Conservation (phyloP, 352 stramenopile genomes). For the Phytopythium vexans region DNA sequence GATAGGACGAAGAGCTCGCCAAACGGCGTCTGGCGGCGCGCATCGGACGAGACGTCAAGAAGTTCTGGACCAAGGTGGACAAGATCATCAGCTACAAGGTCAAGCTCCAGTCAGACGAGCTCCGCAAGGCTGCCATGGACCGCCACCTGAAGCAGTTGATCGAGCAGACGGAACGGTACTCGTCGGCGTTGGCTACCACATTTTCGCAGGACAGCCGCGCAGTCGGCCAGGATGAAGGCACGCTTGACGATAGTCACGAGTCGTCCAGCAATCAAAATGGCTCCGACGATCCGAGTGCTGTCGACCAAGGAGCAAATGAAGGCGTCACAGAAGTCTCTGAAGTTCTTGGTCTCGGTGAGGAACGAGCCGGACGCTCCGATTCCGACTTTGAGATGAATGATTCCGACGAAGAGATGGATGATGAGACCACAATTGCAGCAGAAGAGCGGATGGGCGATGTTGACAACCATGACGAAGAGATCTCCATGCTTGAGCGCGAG, state of each 20-base stretch:
- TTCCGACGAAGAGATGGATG: conserved; percentile 44
- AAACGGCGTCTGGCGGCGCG: conserved; percentile 60
- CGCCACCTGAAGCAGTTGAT: conserved; percentile 94
- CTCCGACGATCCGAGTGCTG: background rate
- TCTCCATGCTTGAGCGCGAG: conserved; percentile 68
- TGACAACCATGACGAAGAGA: conserved; percentile 36
- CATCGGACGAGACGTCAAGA: conserved; percentile 87
- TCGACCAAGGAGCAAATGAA: conserved; percentile 3
- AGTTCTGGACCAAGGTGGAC: conserved; percentile 98
- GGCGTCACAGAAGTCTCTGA: conserved; percentile 8
- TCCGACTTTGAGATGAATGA: conserved; percentile 12
- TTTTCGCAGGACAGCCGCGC: conserved; percentile 28
- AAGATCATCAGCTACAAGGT: conserved; percentile 98
- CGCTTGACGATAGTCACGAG: conserved; percentile 3
- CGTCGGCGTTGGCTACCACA: conserved; percentile 68
- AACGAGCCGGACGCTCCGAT: conserved; percentile 11
- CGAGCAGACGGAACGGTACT: conserved; percentile 96
- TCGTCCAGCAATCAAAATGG: background rate
- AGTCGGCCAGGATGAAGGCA: background rate
- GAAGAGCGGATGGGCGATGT: conserved; percentile 12
- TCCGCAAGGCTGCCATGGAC: conserved; percentile 93
- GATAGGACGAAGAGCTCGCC: conserved; percentile 28
- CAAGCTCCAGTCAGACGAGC: conserved; percentile 88
- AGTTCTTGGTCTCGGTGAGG: conserved; percentile 12
- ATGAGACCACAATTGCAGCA: conserved; percentile 36